Evolutionary conservation across 2,329 filamentous ascomycete species (phyloP).

Genomic region (Fusarium brachygibbosum): DNA sequence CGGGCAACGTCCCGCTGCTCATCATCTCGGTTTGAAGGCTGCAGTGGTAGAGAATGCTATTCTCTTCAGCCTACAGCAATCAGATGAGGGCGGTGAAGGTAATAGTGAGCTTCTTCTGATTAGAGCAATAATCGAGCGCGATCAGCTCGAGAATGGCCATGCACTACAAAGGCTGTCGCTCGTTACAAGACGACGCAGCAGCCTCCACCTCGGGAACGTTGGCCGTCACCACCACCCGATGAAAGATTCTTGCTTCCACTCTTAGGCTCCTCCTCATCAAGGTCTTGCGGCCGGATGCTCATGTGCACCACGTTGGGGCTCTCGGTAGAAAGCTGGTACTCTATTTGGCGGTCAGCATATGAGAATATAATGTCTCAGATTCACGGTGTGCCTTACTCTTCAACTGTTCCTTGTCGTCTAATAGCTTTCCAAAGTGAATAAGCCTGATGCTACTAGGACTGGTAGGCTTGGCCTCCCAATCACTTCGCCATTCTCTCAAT

Average conservation of each 20-base stretch:
- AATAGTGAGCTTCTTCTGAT: conserved; percentile 20
- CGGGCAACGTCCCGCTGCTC: conserved; percentile 15
- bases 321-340: conserved; percentile 82
- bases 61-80: conserved; percentile 15
- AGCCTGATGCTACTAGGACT: conserved; percentile 91
- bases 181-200: conserved; percentile 67
- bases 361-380: neutral
- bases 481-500: conserved; percentile 89
- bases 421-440: conserved; percentile 90
- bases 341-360: conserved; percentile 61
- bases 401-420: conserved; percentile 88
- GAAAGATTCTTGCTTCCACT: conserved; percentile 68
- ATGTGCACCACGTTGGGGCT: conserved; percentile 91
- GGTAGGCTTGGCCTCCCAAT: conserved; percentile 89
- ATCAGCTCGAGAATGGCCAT: conserved; percentile 15
- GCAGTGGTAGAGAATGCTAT: conserved; percentile 11
- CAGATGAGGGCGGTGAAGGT: conserved; percentile 8
- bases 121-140: conserved; percentile 6
- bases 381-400: conserved; percentile 72
- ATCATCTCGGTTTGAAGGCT: conserved; percentile 3
- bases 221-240: conserved; percentile 58
- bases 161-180: conserved; percentile 8
- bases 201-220: conserved; percentile 57
- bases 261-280: conserved; percentile 84
- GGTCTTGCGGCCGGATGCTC: conserved; percentile 88